Percentiles rank a stretch among this genome's conserved stretches.
Evolutionary conservation across 768 basidiomycete species (phyloP).

Genomic region (Mycena albidolilacea): DNA sequence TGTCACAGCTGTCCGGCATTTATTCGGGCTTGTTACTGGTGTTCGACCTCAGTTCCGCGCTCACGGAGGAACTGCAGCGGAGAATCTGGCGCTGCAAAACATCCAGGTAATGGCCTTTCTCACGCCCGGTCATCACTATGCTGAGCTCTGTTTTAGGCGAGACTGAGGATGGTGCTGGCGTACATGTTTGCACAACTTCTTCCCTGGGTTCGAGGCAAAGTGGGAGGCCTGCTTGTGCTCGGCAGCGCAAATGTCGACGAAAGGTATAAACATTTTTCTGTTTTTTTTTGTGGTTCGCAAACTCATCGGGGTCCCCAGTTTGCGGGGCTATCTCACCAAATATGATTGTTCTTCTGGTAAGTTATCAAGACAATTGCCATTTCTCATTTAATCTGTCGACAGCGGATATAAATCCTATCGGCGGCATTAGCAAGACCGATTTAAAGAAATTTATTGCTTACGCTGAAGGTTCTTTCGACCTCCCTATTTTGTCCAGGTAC

Average conservation of each 20-base stretch:
- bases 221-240: slow-evolving; percentile 92
- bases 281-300: background rate
- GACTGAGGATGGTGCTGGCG: slow-evolving; percentile 93
- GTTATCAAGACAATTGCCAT: slow-evolving; percentile 26
- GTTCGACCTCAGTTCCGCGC: slow-evolving; percentile 77
- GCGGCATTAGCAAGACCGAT: slow-evolving; percentile 98
- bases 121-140: background rate
- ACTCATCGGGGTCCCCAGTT: slow-evolving; percentile 57
- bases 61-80: slow-evolving; percentile 88
- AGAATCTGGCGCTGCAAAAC: slow-evolving; percentile 97
- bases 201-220: slow-evolving; percentile 89
- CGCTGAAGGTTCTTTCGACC: slow-evolving; percentile 81
- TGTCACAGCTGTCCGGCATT: slow-evolving; percentile 84
- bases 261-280: slow-evolving; percentile 65
- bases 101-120: slow-evolving; percentile 74
- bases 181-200: slow-evolving; percentile 97
- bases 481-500: slow-evolving; percentile 87
- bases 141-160: slow-evolving; percentile 66
- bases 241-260: slow-evolving; percentile 99
- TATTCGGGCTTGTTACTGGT: slow-evolving; percentile 88
- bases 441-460: slow-evolving; percentile 95
- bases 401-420: slow-evolving; percentile 99
- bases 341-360: slow-evolving; percentile 95
- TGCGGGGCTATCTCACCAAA: slow-evolving; percentile 97
- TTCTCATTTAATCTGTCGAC: slow-evolving; percentile 18